phyloP scores from a whole-genome alignment of 2,329 filamentous ascomycete genomes.

The Phaeophleospora eucalypticola region DNA sequence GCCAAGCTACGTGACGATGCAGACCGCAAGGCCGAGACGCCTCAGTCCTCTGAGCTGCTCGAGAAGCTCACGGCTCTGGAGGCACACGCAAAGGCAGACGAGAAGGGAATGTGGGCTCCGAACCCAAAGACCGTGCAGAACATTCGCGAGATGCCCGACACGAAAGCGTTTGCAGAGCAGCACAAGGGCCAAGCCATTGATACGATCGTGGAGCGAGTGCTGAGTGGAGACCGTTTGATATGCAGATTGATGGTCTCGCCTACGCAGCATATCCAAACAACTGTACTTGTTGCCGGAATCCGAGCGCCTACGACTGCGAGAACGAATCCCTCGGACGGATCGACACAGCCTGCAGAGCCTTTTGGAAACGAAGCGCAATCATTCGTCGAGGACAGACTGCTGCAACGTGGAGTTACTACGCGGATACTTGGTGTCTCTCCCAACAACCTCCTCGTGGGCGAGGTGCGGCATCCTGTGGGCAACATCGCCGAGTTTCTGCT shows the following conservation, averaged over 20 bases:
- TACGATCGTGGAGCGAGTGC: constrained; percentile 77
- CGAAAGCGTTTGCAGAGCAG: constrained; percentile 70
- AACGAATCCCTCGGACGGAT: constrained; percentile 70
- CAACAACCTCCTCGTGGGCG: constrained; percentile 86
- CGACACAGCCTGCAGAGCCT: constrained; percentile 80
- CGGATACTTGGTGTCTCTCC: constrained; percentile 82
- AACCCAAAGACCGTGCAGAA: constrained; percentile 66
- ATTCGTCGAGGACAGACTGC: constrained; percentile 79
- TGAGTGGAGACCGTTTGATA: constrained; percentile 86
- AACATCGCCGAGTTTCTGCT: constrained; percentile 86
- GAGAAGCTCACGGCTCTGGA: constrained; percentile 76
- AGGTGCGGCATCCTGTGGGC: constrained; percentile 76
- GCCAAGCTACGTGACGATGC: constrained; percentile 91
- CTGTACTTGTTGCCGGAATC: constrained; percentile 84
- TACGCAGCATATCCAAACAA: constrained; percentile 80
- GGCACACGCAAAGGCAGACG: constrained; percentile 69
- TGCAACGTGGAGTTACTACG: constrained; percentile 81
- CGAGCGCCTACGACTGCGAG: constrained; percentile 86
- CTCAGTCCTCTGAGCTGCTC: constrained; percentile 65
- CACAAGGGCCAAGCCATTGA: constrained; percentile 84
- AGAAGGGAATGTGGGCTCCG: constrained; percentile 75
- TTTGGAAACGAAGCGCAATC: constrained; percentile 82
- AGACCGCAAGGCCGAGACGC: constrained; percentile 81
- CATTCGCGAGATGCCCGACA: constrained; percentile 73
- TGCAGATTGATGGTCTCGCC: constrained; percentile 76